Base-by-base conservation (phyloP, 371 early-diverging fungal species). In the Lichtheimia ornata region DNA sequence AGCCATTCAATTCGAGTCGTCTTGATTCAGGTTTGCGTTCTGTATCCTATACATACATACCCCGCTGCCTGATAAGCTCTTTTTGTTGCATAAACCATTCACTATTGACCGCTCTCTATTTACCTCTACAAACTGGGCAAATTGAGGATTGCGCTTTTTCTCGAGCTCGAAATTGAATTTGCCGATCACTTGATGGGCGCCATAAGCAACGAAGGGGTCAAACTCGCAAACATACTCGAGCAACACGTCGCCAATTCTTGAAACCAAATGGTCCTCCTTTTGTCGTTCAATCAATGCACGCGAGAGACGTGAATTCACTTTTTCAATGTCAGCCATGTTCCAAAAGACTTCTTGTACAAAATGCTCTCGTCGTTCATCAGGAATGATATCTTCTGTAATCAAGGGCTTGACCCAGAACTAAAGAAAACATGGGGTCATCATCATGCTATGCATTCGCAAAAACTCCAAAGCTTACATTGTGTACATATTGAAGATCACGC, bases 331-430 rank as follows among this genome's bases (percentile, higher is more conserved):
- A 55, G 73, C 66, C 47, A 93, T 74, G 65, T 97, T 97, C 72
- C 84, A 88, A 70, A 97, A 96, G 15, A 96, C 94, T 53, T 85
- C 81, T 47, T 85, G 77, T 43, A 95, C 84, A 73, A 97, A 94
- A 4, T 77, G 62, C 24, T 89, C 85, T 49, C 88, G 74, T 14
- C 87, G 69, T 15, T 79, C 82, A 11, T 71, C 66, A 1, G 85
- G 84, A 52, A 97, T 86, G 24, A 94, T 84, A 59, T 91, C 87
- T 50, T 69, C 62, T 40, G 77, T 74, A 47, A 81, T 74, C 27
- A 97, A 74, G 2, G 94, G 95, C 60, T 86, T 78, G 54, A 93
- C 88, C 83, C 90, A 93, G 61, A 82, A 76, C 88, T 88, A 52
- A 0, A 35, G 20, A 17, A 14, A 24, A 7, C 22, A 22, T 22